Percentiles rank a stretch among this genome's conserved stretches.
phyloP scores from a whole-genome alignment of 345 rosid species.

The Brassica napus region DNA sequence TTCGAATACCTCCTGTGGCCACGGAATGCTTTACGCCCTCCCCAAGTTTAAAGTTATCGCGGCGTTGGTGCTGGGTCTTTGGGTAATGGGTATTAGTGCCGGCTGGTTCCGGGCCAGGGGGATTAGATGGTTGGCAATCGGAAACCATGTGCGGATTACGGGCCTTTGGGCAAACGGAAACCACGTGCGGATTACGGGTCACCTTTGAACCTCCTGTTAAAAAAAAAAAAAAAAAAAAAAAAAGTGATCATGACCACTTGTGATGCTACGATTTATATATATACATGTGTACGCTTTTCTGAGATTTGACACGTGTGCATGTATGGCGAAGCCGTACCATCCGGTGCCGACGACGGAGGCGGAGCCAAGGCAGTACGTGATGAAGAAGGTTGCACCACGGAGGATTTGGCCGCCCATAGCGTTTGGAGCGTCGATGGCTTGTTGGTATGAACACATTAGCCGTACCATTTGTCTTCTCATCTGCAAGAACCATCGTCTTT shows the following conservation, averaged over 20 bases:
- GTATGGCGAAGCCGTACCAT: constrained; percentile 65
- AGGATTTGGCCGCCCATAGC: constrained; percentile 83
- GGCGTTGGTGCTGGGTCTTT: too few relatives aligned
- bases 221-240: too few relatives aligned
- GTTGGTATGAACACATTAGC: constrained; percentile 94
- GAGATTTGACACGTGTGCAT: constrained; percentile 9
- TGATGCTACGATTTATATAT: background rate
- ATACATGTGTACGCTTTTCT: background rate
- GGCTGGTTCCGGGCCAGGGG: too few relatives aligned
- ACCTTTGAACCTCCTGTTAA: too few relatives aligned
- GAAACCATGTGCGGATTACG: too few relatives aligned
- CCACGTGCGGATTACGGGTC: too few relatives aligned
- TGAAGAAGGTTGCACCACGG: constrained; percentile 81
- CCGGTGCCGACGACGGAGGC: constrained; percentile 66
- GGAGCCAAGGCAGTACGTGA: constrained; percentile 70
- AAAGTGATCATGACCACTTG: background rate
- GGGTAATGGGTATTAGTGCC: too few relatives aligned
- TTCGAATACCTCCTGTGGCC: too few relatives aligned
- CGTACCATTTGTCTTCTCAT: constrained; percentile 82
- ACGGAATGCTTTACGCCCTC: too few relatives aligned
- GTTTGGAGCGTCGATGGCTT: constrained; percentile 80
- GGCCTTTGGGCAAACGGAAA: too few relatives aligned
- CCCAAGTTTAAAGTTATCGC: too few relatives aligned
- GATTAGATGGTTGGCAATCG: too few relatives aligned
- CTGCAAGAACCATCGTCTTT: constrained; percentile 85